Evolutionary conservation across 1,284 basidiomycete genomes (phyloP), one percentile per base, ranked within the genome.

Genomic region (Heliocybe sulcata): DNA sequence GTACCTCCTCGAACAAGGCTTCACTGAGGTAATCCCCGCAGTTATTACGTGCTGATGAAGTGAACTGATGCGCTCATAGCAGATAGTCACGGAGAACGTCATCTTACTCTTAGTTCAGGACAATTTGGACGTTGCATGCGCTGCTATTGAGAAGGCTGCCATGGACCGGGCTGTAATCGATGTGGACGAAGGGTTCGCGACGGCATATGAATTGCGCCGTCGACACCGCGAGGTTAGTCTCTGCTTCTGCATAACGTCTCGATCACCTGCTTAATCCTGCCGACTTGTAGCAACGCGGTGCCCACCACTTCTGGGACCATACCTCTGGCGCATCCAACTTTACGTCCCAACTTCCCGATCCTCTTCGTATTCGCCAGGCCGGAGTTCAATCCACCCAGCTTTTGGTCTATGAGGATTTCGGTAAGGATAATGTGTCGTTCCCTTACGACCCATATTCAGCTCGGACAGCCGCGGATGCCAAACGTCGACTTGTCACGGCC

Each of bases 111-210:
- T 99, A 50, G 93, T 96, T 35, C 83, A 88, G 61, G 95, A 98
- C 65, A 99, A 99, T 65, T 77, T 98, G 58, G 95, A 99, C 56
- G 77, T 94, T 53, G 96, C 96, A 16, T 98, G 96, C 68, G 82
- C 85, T 55, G 92, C 95, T 6, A 94, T 99, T 60, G 95, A 98
- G 72, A 96, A 93, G 68, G 95, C 95, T 8, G 97, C 97, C 1
- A 98, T 98, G 91, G 95, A 99, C 65, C 87, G 94, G 61, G 95
- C 95, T 1, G 82, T 94, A 52, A 81, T 86, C n/a, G 97, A 99
- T 65, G 91, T 98, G 19, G 97, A 99, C 66, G 94, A 96, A 61
- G 86, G 85, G 33, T 90, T 99, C 57, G 79, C 83, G 3, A 66
- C 81, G 27, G 89, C 94, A 11, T 98, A 94, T 65, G 87, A 93